Evolutionary conservation across 2,329 filamentous ascomycete genomes (phyloP), one percentile per base, ranked within the genome.

Genomic region (Talaromyces piceae): DNA sequence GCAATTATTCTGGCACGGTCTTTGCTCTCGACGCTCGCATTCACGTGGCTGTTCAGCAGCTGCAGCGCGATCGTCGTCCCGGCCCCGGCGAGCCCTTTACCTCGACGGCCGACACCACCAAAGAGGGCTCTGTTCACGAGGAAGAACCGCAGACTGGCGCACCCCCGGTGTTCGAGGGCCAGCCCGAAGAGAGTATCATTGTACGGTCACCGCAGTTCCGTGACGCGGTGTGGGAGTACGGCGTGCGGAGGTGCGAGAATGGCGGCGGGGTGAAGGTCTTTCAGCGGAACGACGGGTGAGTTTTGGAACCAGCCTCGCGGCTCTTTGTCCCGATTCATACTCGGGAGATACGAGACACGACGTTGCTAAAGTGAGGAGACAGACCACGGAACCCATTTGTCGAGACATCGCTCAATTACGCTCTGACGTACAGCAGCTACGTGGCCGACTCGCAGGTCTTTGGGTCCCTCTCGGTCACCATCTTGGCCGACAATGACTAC

Each of bases 401-500:
- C 56, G 90, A 97, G 73, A 95, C 89, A 9, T 87, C 93, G 1
- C 78, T 98, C 52, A 83, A 79, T 69, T 97, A 95, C 73, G 87
- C 82, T 50, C 79, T 97, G 60, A 93, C 86, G 50, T 96, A 95
- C 88, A 67, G 77, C 69, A 63, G 70, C 67, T 65, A 72, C 70
- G 58, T 73, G 58, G 58, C 72, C 67, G 76, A 66, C 66, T 72
- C 69, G 4, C 65, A 78, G 71, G 63, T 82, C 46, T 67, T 93
- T 63, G 77, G 78, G 12, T 81, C 90, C 3, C 73, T 86, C 26
- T 82, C 82, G 12, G 81, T 97, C 67, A 90, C 87, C 55, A 91
- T 98, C 66, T 80, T 97, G 30, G 91, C 93, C 54, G 90, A 96
- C 72, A 91, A 93, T 64, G 88, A 94, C 73, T 98, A 98, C 78